Evolutionary conservation across 371 early-diverging fungal genomes (phyloP).

Genomic region (Circinella minor): DNA sequence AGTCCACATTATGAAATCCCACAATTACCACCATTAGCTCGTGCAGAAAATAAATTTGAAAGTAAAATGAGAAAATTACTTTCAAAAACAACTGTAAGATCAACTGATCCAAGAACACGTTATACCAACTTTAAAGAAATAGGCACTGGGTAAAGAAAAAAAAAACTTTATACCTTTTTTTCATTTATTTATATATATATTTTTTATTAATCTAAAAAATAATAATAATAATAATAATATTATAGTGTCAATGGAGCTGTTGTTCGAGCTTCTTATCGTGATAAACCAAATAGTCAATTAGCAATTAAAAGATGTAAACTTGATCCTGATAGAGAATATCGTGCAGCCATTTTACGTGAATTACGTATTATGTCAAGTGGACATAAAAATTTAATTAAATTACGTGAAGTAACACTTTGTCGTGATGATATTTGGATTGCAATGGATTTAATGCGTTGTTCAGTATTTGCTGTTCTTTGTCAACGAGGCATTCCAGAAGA

Average conservation of each 20-base stretch:
- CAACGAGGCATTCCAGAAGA: constrained; percentile 56
- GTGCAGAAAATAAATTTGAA: constrained; percentile 44
- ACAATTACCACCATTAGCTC: constrained; percentile 38
- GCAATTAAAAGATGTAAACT: constrained; percentile 53
- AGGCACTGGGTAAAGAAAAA: constrained; percentile 52
- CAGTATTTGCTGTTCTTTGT: constrained; percentile 52
- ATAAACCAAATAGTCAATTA: constrained; percentile 34
- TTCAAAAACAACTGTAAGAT: constrained; percentile 38
- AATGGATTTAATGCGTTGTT: constrained; percentile 57
- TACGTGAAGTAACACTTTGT: constrained; percentile 47
- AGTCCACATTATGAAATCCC: constrained; percentile 45
- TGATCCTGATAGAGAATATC: constrained; percentile 50
- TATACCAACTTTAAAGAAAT: constrained; percentile 53
- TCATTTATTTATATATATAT: background rate
- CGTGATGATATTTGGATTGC: constrained; percentile 53
- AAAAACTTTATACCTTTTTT: no score
- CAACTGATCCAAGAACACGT: constrained; percentile 43
- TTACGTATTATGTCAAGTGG: constrained; percentile 50
- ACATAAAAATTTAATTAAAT: constrained; percentile 42
- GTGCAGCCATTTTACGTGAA: constrained; percentile 53
- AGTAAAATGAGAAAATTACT: constrained; percentile 41
- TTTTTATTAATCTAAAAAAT: background rate
- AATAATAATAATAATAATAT: no score
- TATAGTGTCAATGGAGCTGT: constrained; percentile 56
- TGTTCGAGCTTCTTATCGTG: constrained; percentile 41